These are phyloP conservation scores for Echria macrotheca DNA, from an alignment of 495 filamentous ascomycete genomes.

Conservation along the genomic window DNA sequence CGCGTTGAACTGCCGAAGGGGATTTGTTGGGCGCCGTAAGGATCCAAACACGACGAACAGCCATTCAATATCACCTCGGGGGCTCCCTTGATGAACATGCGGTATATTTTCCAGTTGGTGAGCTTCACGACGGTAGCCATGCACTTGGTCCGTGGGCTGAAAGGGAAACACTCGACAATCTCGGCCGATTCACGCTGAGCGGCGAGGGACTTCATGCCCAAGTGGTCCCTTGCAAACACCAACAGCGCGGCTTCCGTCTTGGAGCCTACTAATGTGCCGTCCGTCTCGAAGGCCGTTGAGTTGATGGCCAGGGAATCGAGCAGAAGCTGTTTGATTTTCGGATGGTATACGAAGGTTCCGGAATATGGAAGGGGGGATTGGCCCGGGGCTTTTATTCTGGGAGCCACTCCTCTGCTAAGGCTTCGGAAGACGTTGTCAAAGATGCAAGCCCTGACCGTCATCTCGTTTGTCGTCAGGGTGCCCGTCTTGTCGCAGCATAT, in stretches of 20 bases:
- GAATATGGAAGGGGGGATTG: neutral
- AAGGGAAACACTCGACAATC: slow-evolving; percentile 58
- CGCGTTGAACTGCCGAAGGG: too few relatives aligned
- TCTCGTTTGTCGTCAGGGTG: slow-evolving; percentile 71
- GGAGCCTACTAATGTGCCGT: slow-evolving; percentile 58
- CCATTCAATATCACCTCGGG: slow-evolving; percentile 62
- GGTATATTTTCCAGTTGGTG: slow-evolving; percentile 47
- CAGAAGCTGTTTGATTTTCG: slow-evolving; percentile 33
- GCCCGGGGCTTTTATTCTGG: neutral
- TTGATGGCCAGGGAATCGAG: slow-evolving; percentile 64
- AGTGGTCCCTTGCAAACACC: slow-evolving; percentile 55
- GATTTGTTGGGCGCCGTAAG: slow-evolving; percentile 38
- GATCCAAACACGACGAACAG: too few relatives aligned
- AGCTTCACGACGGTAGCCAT: slow-evolving; percentile 64
- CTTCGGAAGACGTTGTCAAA: too few relatives aligned
- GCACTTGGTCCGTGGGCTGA: slow-evolving; percentile 65
- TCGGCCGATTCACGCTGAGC: too few relatives aligned
- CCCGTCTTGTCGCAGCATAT: slow-evolving; percentile 86
- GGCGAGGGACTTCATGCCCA: slow-evolving; percentile 66
- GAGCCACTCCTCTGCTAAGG: too few relatives aligned
- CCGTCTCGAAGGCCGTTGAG: slow-evolving; percentile 69
- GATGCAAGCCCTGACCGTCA: slow-evolving; percentile 67
- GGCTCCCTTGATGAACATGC: slow-evolving; percentile 66
- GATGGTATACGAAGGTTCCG: neutral
- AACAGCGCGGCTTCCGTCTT: slow-evolving; percentile 73